Conservation (phyloP, 2,329 filamentous ascomycete genomes). For the Periconia sp. region DNA sequence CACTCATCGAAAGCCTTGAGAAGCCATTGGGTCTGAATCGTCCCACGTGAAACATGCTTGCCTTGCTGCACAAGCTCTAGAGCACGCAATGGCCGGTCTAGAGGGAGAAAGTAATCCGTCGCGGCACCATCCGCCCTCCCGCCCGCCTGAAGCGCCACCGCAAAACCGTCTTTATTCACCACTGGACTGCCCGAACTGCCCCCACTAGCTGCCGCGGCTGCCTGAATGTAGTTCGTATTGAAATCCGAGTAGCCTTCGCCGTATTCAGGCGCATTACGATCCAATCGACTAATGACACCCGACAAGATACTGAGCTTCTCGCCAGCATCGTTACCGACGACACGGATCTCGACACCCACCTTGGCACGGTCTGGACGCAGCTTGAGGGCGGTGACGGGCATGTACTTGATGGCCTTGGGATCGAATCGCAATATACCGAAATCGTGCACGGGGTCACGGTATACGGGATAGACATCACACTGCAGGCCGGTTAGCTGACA, state of each 20-base stretch:
- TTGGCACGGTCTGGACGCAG: constrained; percentile 82
- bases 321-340: constrained; percentile 97
- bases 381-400: constrained; percentile 79
- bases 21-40: constrained; percentile 97
- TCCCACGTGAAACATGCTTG: constrained; percentile 78
- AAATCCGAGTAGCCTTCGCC: constrained; percentile 98
- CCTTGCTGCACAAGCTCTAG: constrained; percentile 80
- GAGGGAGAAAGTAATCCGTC: constrained; percentile 94
- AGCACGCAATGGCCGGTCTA: constrained; percentile 86
- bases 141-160: constrained; percentile 90
- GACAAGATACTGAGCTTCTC: constrained; percentile 98
- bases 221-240: constrained; percentile 95
- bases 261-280: constrained; percentile 96
- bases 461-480: constrained; percentile 94
- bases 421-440: constrained; percentile 97
- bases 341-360: constrained; percentile 92
- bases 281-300: constrained; percentile 92
- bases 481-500: constrained; percentile 45
- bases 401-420: constrained; percentile 94
- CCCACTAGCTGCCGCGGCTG: constrained; percentile 92
- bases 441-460: constrained; percentile 97
- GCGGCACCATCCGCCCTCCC: constrained; percentile 92
- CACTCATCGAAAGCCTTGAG: constrained; percentile 98
- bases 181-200: constrained; percentile 98
- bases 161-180: constrained; percentile 90